Conservation (phyloP, 2,329 filamentous ascomycete genomes). For the Curvularia hawaiiensis region DNA sequence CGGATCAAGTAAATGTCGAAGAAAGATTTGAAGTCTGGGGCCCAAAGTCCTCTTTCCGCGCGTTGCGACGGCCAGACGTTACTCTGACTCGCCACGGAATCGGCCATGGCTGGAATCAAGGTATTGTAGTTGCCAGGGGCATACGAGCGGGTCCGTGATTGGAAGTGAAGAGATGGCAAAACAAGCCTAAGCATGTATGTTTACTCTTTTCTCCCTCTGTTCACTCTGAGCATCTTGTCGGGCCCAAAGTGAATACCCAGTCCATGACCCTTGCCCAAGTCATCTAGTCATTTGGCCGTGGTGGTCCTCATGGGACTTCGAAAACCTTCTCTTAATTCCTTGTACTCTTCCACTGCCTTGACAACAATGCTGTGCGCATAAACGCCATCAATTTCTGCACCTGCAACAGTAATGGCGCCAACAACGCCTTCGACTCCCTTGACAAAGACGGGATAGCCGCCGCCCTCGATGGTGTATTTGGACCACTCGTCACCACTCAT, state of each 20-base stretch:
- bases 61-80: too few species aligned
- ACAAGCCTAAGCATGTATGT: neutral
- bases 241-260: constrained; percentile 14
- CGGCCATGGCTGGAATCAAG: too few species aligned
- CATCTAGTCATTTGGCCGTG: constrained; percentile 42
- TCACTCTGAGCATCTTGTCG: constrained; percentile 1
- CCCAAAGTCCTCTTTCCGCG: too few species aligned
- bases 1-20: constrained; percentile 3
- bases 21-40: too few species aligned
- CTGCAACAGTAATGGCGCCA: constrained; percentile 76
- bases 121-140: too few species aligned
- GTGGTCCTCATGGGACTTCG: constrained; percentile 41
- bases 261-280: constrained; percentile 20
- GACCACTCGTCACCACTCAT: constrained; percentile 58
- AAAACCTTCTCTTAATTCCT: constrained; percentile 42
- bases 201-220: constrained; percentile 3
- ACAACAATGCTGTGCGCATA: constrained; percentile 79
- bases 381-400: constrained; percentile 67
- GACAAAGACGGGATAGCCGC: constrained; percentile 74
- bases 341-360: constrained; percentile 67
- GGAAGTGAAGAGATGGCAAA: too few species aligned
- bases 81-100: too few species aligned
- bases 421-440: constrained; percentile 76
- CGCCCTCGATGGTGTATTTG: constrained; percentile 78
- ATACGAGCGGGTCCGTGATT: too few species aligned